Evolutionary conservation across 225 moss, liverwort and hornwort genomes (phyloP), one percentile per base, ranked within the genome.

Genomic region (Pleurozium schreberi): DNA sequence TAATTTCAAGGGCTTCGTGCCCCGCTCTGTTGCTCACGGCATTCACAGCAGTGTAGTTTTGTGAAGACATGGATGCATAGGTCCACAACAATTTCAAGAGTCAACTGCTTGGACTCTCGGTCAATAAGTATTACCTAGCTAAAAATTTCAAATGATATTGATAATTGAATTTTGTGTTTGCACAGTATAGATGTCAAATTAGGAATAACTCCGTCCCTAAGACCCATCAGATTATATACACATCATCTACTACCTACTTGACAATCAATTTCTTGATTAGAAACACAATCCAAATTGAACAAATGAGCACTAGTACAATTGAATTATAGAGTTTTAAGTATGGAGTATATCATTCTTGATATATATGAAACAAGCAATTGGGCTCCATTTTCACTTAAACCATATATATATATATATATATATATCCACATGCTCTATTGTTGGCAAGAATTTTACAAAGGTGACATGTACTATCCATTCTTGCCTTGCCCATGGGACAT

Each of bases 401-500:
- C 1, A 42, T 0, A 40, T 80, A 18, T 30, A 80, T 80, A n/a
- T n/a, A n/a, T n/a, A n/a, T n/a, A n/a, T 1, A 42, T 0, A 40
- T 80, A 18, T 30, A 80, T 80, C 6, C 8, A 30, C 14, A 1
- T 20, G 2, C 59, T 80, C 16, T 38, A 65, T 20, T 49, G 4
- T 40, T 22, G 11, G 21, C 42, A 69, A 70, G 31, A 14, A 20
- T 70, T 22, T 69, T 70, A 19, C 11, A 40, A 30, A 63, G 30
- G n/a, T 0, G 58, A 61, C 0, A 4, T 1, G 6, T 80, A 18
- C 12, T 80, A 80, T 59, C 19, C 90, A 84, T 38, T 57, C 83
- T 93, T 94, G n/a, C 94, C 94, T 80, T 81, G 88, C 27, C 90
- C 93, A 67, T 93, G 90, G 53, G 93, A 87, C 94, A 94, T 94